Percentiles rank a stretch among this genome's conserved stretches.
phyloP scores from a whole-genome alignment of 371 early-diverging fungal genomes.

The Pancytospora philotis region DNA sequence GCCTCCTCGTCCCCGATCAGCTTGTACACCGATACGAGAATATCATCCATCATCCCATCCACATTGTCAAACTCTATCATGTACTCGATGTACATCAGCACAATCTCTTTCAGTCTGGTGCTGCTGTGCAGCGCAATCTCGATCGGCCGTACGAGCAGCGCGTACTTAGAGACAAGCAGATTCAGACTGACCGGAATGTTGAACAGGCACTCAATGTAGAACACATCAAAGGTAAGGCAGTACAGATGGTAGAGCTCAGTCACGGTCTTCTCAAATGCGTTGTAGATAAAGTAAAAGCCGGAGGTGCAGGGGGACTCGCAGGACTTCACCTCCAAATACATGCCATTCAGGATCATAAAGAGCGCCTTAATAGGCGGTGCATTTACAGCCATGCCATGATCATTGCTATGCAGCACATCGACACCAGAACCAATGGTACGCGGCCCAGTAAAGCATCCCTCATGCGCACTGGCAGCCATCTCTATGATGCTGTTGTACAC shows the following conservation, averaged over 20 bases:
- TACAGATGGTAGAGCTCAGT: slow-evolving; percentile 26
- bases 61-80: slow-evolving; percentile 32
- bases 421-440: too few relatives aligned
- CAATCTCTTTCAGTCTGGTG: background rate
- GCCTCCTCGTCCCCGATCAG: background rate
- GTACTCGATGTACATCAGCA: slow-evolving; percentile 29
- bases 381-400: too few relatives aligned
- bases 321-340: slow-evolving; percentile 11
- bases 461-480: background rate
- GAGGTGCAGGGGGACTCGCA: slow-evolving; percentile 4
- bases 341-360: background rate
- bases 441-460: background rate
- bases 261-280: background rate
- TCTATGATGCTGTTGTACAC: slow-evolving; percentile 8
- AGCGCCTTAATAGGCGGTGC: background rate
- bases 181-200: slow-evolving; percentile 30
- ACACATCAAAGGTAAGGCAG: slow-evolving; percentile 7
- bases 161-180: slow-evolving; percentile 22
- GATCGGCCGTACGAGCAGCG: slow-evolving; percentile 13
- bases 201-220: slow-evolving; percentile 25
- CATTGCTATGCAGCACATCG: too few relatives aligned
- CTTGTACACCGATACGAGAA: background rate
- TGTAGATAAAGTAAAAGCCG: slow-evolving; percentile 25
- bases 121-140: background rate
- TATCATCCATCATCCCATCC: slow-evolving; percentile 6